Evolutionary conservation across 2,329 filamentous ascomycete species (phyloP).

Genomic region (Sporothrix phasma): DNA sequence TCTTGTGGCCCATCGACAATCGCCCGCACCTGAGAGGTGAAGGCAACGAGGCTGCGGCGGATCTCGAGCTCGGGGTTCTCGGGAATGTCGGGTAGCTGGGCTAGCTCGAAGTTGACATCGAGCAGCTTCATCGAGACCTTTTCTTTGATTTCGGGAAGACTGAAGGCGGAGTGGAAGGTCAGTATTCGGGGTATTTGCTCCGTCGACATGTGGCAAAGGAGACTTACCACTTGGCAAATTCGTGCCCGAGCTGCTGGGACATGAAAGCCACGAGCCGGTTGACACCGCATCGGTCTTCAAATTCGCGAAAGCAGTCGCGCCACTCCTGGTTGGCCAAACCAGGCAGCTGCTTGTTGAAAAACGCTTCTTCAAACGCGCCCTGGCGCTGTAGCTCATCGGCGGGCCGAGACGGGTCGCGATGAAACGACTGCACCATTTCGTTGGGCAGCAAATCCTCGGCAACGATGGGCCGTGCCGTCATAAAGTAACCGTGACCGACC

Average conservation of each 20-base stretch:
- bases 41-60: constrained; percentile 45
- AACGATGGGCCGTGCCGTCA: constrained; percentile 54
- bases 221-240: constrained; percentile 42
- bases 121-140: constrained; percentile 42
- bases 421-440: background rate
- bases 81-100: constrained; percentile 55
- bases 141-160: constrained; percentile 33
- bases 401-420: constrained; percentile 3
- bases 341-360: constrained; percentile 33
- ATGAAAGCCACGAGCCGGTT: constrained; percentile 43
- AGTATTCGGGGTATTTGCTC: background rate
- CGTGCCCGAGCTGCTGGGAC: constrained; percentile 42
- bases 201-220: background rate
- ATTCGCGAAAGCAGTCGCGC: constrained; percentile 39
- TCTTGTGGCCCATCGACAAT: constrained; percentile 37
- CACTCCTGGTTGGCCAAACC: constrained; percentile 31
- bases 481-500: constrained; percentile 67
- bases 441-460: constrained; percentile 9
- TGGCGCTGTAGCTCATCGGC: constrained; percentile 44
- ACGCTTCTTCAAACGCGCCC: constrained; percentile 40
- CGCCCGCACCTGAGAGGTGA: constrained; percentile 44
- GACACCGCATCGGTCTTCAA: constrained; percentile 42
- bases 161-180: constrained; percentile 4
- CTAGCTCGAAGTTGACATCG: constrained; percentile 45
- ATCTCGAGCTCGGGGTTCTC: constrained; percentile 58